phyloP scores from a whole-genome alignment of 371 early-diverging fungal species.

The Saksenaea oblongispora region DNA sequence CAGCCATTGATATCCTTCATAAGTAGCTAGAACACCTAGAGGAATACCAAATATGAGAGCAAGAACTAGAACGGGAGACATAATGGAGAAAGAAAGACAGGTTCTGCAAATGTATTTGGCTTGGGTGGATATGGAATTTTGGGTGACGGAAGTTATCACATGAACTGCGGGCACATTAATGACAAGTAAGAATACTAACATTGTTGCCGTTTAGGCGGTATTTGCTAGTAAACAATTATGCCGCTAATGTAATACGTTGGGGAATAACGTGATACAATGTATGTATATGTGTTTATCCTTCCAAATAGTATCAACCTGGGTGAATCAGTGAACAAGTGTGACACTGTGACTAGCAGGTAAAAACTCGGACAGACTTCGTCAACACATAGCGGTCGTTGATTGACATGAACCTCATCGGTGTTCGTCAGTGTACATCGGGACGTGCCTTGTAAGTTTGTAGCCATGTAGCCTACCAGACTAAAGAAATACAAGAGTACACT shows the following conservation, averaged over 20 bases:
- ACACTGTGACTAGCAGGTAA: too few relatives aligned
- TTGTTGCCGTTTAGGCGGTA: background rate
- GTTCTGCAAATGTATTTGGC: background rate
- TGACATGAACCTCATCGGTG: slow-evolving; percentile 1
- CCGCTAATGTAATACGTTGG: background rate
- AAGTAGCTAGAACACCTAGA: slow-evolving; percentile 23
- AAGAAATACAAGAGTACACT: background rate
- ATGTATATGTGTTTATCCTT: too few relatives aligned
- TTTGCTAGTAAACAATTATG: background rate
- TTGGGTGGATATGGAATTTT: background rate
- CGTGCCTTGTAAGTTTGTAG: background rate
- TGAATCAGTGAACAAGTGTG: too few relatives aligned
- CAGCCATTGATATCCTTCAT: slow-evolving; percentile 26
- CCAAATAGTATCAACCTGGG: too few relatives aligned
- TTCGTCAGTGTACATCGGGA: background rate
- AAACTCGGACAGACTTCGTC: background rate
- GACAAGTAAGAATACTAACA: background rate
- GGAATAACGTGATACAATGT: background rate
- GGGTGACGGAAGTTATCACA: background rate
- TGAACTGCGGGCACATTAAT: background rate
- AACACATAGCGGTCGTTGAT: background rate
- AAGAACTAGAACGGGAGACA: slow-evolving; percentile 29
- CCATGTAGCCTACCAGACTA: background rate
- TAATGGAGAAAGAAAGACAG: slow-evolving; percentile 1
- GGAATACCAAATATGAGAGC: slow-evolving; percentile 21